These are phyloP conservation scores for Geopyxis carbonaria DNA, from an alignment of 495 filamentous ascomycete genomes.

Conservation along the genomic window DNA sequence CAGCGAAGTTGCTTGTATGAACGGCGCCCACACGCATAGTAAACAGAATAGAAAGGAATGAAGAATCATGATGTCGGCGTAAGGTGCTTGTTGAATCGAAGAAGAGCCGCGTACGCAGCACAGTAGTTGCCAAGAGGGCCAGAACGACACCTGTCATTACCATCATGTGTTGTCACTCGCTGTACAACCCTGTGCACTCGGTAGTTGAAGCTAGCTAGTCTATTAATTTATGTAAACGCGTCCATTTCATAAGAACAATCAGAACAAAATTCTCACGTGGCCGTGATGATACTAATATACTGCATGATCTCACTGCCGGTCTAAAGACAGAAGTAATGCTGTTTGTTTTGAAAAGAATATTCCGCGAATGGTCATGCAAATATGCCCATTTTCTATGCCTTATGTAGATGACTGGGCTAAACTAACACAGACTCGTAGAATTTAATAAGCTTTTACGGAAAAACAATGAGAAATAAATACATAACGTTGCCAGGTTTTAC, in stretches of 20 bases:
- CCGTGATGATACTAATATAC: too few relatives aligned
- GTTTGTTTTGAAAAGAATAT: background rate
- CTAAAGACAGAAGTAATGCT: background rate
- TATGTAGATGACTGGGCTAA: too few relatives aligned
- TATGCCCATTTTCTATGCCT: too few relatives aligned
- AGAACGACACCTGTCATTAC: conserved; percentile 1
- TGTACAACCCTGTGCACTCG: background rate
- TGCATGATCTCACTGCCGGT: background rate
- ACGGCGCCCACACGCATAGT: conserved; percentile 14
- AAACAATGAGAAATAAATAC: too few relatives aligned
- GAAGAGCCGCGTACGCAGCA: background rate
- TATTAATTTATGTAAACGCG: too few relatives aligned
- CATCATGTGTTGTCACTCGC: background rate
- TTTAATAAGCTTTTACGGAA: too few relatives aligned
- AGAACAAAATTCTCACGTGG: too few relatives aligned
- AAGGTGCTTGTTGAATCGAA: conserved; percentile 11
- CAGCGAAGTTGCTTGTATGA: conserved; percentile 15
- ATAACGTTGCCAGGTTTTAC: too few relatives aligned
- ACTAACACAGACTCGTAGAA: too few relatives aligned
- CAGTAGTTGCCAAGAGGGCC: background rate
- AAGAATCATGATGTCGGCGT: conserved; percentile 18
- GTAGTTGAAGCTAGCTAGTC: background rate
- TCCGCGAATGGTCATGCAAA: too few relatives aligned
- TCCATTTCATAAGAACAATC: too few relatives aligned
- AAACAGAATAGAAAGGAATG: conserved; percentile 15